Conservation (phyloP, 768 basidiomycete species). For the Xerocomus spinulosus region DNA sequence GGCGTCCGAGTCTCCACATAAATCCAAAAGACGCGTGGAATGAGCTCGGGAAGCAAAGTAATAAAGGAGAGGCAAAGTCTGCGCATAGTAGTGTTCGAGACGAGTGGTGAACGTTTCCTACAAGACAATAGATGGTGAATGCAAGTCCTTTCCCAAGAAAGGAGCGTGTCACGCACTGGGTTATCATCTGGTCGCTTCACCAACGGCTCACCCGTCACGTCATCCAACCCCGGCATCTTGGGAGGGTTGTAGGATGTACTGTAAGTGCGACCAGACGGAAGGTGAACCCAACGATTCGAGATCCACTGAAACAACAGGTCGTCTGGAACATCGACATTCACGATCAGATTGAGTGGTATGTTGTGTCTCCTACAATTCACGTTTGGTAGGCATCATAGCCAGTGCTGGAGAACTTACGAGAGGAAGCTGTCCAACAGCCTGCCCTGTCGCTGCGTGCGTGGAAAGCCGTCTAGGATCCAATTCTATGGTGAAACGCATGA, state of each 20-base stretch:
- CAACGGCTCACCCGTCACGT: conserved; percentile 79
- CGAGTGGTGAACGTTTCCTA: conserved; percentile 78
- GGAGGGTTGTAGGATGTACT: conserved; percentile 85
- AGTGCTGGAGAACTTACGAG: conserved; percentile 39
- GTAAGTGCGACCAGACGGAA: conserved; percentile 82
- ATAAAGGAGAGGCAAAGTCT: conserved; percentile 74
- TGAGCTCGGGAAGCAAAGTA: conserved; percentile 52
- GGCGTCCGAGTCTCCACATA: conserved; percentile 69
- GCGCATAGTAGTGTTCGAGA: conserved; percentile 67
- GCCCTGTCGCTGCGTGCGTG: conserved; percentile 79
- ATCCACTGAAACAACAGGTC: conserved; percentile 77
- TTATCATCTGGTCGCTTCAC: conserved; percentile 83
- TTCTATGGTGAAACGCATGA: conserved; percentile 42
- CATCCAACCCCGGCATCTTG: conserved; percentile 70
- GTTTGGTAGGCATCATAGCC: background rate
- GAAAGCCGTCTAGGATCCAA: conserved; percentile 91
- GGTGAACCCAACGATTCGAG: conserved; percentile 81
- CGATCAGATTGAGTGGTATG: conserved; percentile 68
- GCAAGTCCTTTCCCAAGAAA: background rate
- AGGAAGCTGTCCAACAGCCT: conserved; percentile 70
- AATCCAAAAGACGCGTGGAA: conserved; percentile 46
- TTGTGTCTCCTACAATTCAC: conserved; percentile 45
- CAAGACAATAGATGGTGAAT: conserved; percentile 6
- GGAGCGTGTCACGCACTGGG: conserved; percentile 49
- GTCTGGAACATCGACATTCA: conserved; percentile 81